Evolutionary conservation across 2,329 filamentous ascomycete genomes (phyloP).

Genomic region (Chrysosporium keratinophilum): DNA sequence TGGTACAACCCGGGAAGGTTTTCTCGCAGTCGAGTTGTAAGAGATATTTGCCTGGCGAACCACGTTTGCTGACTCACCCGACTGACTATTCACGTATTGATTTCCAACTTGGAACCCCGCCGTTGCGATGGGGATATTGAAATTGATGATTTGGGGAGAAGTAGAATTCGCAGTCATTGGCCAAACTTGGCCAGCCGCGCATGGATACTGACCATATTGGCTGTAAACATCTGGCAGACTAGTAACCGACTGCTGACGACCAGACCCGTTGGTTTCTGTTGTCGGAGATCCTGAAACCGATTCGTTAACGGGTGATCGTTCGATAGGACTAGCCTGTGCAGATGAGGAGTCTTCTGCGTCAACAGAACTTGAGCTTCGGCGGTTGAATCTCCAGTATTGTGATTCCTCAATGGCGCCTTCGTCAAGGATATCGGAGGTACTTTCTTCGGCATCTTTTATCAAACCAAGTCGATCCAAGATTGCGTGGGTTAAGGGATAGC

Average conservation of each 20-base stretch:
- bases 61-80: neutral
- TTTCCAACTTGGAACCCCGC: neutral
- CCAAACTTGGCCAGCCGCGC: slow-evolving; percentile 10
- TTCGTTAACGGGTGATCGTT: slow-evolving; percentile 9
- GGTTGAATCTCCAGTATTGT: slow-evolving; percentile 29
- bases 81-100: neutral
- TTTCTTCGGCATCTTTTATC: slow-evolving; percentile 36
- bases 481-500: slow-evolving; percentile 34
- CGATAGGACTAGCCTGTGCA: slow-evolving; percentile 17
- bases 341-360: slow-evolving; percentile 32
- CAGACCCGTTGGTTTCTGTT: slow-evolving; percentile 3
- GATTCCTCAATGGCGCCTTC: slow-evolving; percentile 28
- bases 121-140: neutral
- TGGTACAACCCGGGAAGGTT: slow-evolving; percentile 2
- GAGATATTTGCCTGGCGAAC: neutral
- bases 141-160: slow-evolving; percentile 3
- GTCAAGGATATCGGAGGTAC: slow-evolving; percentile 24
- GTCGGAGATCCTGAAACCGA: slow-evolving; percentile 6
- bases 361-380: slow-evolving; percentile 29
- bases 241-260: slow-evolving; percentile 4
- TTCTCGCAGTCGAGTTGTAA: neutral
- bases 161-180: slow-evolving; percentile 5
- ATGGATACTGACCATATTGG: slow-evolving; percentile 6
- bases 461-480: slow-evolving; percentile 35
- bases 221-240: slow-evolving; percentile 8